Base-by-base conservation (phyloP, 306 rosid species). In the Cucurbita argyrosperma region DNA sequence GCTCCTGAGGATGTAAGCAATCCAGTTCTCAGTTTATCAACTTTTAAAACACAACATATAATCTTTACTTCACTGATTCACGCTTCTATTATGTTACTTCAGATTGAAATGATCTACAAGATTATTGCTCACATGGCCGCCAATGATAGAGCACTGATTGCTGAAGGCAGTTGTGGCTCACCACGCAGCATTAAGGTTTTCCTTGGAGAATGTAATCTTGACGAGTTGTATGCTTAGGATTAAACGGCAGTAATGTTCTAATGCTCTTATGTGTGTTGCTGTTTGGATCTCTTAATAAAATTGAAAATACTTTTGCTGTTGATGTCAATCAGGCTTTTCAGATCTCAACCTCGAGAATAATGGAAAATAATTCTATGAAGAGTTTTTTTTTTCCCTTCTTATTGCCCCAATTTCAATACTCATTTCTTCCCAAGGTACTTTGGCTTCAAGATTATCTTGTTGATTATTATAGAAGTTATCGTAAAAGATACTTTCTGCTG, bases 101-200 rank as follows among this genome's bases (percentile, higher is more conserved):
- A 92, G 97, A 89, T 92, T 15, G 97, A 92, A 79, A 89, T 92
- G 96, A 89, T 92, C 66, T 81, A 81, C 89, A 92, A 92, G 89
- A 85, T 92, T 71, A 75, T 92, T 7, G 94, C 90, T 63, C 97
- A 92, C 76, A 88, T 92, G 89, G 94, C 97, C 3, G 92, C 94
- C 79, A 92, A 92, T 35, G 96, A 92, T 74, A 92, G 96, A 89
- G 96, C 92, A 52, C 52, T 92, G n/a, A 89, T 89, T 58, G 97
- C 94, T 3, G 94, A 92, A 86, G 97, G 97, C 76, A 82, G 60
- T 39, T 89, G 97, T n/a, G 96, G 97, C 10, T 92, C 97, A 53
- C 96, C 94, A 0, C 85, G 97, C 40, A 88, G 97, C 88, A 39
- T 92, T 82, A 89, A 88, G 84, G 92, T 89, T 84, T 89, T 85